Evolutionary conservation across 768 basidiomycete genomes (phyloP), one percentile per base, ranked within the genome.

Genomic region (Suillus alpinus): DNA sequence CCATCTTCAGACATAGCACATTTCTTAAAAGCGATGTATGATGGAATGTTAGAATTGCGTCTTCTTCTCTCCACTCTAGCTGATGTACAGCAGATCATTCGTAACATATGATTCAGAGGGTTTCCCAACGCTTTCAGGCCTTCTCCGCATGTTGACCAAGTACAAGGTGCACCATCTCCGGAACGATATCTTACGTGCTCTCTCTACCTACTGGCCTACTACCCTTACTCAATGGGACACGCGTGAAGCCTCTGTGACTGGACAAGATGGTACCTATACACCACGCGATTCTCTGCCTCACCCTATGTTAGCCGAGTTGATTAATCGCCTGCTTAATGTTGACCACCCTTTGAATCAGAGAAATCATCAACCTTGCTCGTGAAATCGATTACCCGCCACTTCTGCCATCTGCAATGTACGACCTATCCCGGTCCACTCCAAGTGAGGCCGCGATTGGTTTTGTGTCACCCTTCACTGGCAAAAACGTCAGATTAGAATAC

Each of bases 361-460:
- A 84, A 37, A 76, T 91, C 59, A 89, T 92, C 66, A 86, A 86
- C 52, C 74, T 91, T 4, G 88, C 87, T 23, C 80, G 84, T 60
- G 81, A 82, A 59, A 80, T 81, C 31, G 73, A 82, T 44, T 79
- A 84, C 0, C 76, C 75, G 0, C 81, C 85, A 64, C 81, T 92
- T 37, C 77, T 91, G 3, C 88, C 89, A 5, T 81, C 90, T 32
- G 89, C 89, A 6, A 89, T 90, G 74, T 92, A 92, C 71, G 91
- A 92, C 70, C 81, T 92, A 44, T 91, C 87, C 23, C 87, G 91
- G 43, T 83, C 76, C 65, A 74, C 82, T 34, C 84, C 87, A 2
- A 89, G 85, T 66, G 83, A 84, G 53, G 83, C 84, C 37, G 82
- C 82, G 32, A 71, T 77, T 6, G 88, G 87, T 6, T 77, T 81